These are phyloP conservation scores for Phytophthora pinifolia DNA, from an alignment of 352 stramenopile genomes.

Conservation along the genomic window DNA sequence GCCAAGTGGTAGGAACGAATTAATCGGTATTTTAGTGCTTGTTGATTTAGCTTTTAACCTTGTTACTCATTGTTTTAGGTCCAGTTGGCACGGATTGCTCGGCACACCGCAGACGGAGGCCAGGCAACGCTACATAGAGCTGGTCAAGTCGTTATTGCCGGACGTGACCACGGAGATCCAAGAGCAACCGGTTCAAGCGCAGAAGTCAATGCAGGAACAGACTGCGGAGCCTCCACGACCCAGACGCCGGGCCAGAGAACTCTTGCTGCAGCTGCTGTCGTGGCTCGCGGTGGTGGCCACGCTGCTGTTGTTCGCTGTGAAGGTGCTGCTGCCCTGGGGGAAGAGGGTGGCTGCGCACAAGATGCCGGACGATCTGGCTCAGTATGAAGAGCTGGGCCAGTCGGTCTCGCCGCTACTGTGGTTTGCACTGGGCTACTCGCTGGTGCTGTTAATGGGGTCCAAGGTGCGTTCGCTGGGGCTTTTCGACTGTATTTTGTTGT, in stretches of 20 bases:
- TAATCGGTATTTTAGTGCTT: not conserved
- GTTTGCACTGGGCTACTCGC: slow-evolving; percentile 53
- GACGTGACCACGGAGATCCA: slow-evolving; percentile 18
- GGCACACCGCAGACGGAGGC: slow-evolving; percentile 39
- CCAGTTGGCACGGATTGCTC: slow-evolving; percentile 45
- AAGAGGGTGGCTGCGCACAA: slow-evolving; percentile 25
- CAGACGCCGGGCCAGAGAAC: slow-evolving; percentile 2
- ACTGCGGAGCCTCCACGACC: not conserved
- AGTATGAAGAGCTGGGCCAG: slow-evolving; percentile 27
- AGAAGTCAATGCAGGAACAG: not conserved
- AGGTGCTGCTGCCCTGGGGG: slow-evolving; percentile 26
- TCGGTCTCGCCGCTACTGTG: slow-evolving; percentile 49
- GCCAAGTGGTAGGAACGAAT: slow-evolving; percentile 54
- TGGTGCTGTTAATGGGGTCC: slow-evolving; percentile 46
- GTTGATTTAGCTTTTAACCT: not conserved
- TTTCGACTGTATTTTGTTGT: no score
- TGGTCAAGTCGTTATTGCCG: slow-evolving; percentile 51
- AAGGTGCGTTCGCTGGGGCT: slow-evolving; percentile 25
- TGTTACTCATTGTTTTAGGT: slow-evolving; percentile 33
- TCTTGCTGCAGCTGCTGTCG: slow-evolving; percentile 19
- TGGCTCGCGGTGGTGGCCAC: not conserved
- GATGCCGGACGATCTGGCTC: slow-evolving; percentile 14
- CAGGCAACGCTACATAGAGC: slow-evolving; percentile 52
- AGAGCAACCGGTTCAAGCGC: not conserved
- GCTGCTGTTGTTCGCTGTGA: slow-evolving; percentile 13